Percentiles rank a stretch among this genome's conserved stretches.
phyloP scores from a whole-genome alignment of 2,329 filamentous ascomycete genomes.

The Hymenoscyphus repandus region DNA sequence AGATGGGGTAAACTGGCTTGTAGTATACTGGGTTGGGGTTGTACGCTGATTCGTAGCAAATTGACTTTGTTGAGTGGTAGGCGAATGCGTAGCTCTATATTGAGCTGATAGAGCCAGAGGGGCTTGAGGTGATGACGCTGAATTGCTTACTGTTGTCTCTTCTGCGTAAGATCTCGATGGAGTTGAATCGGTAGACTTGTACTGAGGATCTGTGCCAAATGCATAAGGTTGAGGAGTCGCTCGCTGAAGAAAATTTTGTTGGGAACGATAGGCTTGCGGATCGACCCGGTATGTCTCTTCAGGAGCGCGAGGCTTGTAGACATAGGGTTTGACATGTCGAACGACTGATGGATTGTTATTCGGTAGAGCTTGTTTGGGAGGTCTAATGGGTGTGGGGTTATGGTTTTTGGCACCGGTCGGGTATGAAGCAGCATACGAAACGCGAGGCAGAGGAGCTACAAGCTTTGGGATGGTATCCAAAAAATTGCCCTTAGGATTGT shows the following conservation, averaged over 20 bases:
- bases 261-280: conserved; percentile 29
- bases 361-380: conserved; percentile 30
- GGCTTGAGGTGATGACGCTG: neutral
- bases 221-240: conserved; percentile 21
- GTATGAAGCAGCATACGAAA: conserved; percentile 31
- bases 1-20: conserved; percentile 1
- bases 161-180: neutral
- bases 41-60: neutral
- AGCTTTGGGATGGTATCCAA: conserved; percentile 62
- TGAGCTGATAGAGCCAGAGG: conserved; percentile 5
- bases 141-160: neutral
- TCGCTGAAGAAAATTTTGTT: conserved; percentile 31
- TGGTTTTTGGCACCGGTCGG: conserved; percentile 22
- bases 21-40: conserved; percentile 1
- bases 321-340: conserved; percentile 44
- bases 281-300: conserved; percentile 27
- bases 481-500: conserved; percentile 68
- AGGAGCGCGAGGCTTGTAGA: conserved; percentile 42
- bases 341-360: neutral
- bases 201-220: conserved; percentile 31
- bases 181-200: conserved; percentile 5
- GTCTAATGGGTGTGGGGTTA: conserved; percentile 25
- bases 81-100: conserved; percentile 4
- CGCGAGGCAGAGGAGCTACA: conserved; percentile 35
- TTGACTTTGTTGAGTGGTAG: neutral